Percentiles rank a stretch among this genome's conserved stretches.
phyloP scores from a whole-genome alignment of 495 filamentous ascomycete genomes.

The Jackrogersella minutella region DNA sequence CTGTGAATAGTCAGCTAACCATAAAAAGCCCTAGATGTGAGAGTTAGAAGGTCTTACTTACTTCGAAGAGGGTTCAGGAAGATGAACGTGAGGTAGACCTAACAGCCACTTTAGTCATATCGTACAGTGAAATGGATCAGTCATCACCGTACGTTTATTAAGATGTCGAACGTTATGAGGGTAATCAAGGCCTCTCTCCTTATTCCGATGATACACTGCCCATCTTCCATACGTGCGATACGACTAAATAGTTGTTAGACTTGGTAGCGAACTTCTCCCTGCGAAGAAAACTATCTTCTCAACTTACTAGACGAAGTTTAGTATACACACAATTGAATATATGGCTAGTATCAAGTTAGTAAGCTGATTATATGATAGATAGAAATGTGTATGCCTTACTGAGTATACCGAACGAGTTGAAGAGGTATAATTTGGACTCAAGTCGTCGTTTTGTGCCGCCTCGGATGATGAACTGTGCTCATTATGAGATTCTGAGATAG shows the following conservation, averaged over 20 bases:
- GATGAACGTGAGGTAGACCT: constrained; percentile 62
- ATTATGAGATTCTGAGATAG: not conserved
- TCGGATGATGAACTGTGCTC: constrained; percentile 56
- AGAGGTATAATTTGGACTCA: constrained; percentile 58
- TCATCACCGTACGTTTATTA: constrained; percentile 54
- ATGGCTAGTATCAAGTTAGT: constrained; percentile 46
- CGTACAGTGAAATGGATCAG: not conserved
- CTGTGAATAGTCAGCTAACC: constrained; percentile 21
- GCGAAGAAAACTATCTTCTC: not conserved
- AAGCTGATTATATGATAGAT: not conserved
- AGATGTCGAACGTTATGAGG: constrained; percentile 58
- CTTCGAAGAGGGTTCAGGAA: constrained; percentile 59
- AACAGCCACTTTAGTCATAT: constrained; percentile 6
- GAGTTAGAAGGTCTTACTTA: constrained; percentile 43
- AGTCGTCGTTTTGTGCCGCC: constrained; percentile 52
- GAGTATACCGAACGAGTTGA: constrained; percentile 63
- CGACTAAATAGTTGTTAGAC: constrained; percentile 48
- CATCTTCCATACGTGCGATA: constrained; percentile 54
- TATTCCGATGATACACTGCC: constrained; percentile 63
- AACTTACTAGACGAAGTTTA: constrained; percentile 62
- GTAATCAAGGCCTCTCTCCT: constrained; percentile 57
- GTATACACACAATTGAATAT: constrained; percentile 54
- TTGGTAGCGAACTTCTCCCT: not conserved
- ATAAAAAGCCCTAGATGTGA: not conserved
- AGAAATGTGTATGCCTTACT: constrained; percentile 40